Conservation (phyloP, 768 basidiomycete genomes). For the Tylopilus intermedius region DNA sequence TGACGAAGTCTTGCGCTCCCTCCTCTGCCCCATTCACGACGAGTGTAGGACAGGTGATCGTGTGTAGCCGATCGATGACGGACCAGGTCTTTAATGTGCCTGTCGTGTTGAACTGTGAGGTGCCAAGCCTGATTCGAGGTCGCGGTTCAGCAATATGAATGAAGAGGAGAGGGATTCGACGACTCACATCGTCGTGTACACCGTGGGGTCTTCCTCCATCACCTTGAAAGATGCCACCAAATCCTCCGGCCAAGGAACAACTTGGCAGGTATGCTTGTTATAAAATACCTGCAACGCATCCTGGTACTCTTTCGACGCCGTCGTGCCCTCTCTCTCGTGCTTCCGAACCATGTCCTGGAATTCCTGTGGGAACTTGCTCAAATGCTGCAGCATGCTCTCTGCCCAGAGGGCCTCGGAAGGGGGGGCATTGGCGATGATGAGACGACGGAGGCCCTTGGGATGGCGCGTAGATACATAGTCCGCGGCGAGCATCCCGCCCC, state of each 20-base stretch:
- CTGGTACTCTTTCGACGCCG: conserved; percentile 28
- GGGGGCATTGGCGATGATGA: conserved; percentile 4
- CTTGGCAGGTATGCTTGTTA: conserved; percentile 29
- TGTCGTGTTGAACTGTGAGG: conserved; percentile 33
- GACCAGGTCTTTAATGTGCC: conserved; percentile 42
- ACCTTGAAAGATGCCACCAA: conserved; percentile 13
- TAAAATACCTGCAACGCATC: conserved; percentile 25
- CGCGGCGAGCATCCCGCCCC: conserved; percentile 49
- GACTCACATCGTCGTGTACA: conserved; percentile 16
- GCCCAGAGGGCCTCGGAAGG: not conserved
- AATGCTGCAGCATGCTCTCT: conserved; percentile 17
- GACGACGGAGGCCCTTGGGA: conserved; percentile 35
- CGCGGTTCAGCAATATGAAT: not conserved
- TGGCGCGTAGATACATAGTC: conserved; percentile 35
- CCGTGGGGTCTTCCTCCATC: conserved; percentile 29
- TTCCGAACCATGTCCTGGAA: conserved; percentile 22
- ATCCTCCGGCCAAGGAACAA: not conserved
- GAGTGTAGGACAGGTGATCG: conserved; percentile 36
- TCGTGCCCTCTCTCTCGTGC: conserved; percentile 31
- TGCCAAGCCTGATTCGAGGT: not conserved
- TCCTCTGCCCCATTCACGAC: conserved; percentile 36
- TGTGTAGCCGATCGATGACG: conserved; percentile 38
- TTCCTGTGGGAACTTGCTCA: conserved; percentile 25
- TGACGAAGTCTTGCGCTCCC: conserved; percentile 30
- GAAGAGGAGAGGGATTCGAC: not conserved